These are phyloP conservation scores for Prunus campanulata DNA, from an alignment of 306 rosid genomes.

Conservation along the genomic window DNA sequence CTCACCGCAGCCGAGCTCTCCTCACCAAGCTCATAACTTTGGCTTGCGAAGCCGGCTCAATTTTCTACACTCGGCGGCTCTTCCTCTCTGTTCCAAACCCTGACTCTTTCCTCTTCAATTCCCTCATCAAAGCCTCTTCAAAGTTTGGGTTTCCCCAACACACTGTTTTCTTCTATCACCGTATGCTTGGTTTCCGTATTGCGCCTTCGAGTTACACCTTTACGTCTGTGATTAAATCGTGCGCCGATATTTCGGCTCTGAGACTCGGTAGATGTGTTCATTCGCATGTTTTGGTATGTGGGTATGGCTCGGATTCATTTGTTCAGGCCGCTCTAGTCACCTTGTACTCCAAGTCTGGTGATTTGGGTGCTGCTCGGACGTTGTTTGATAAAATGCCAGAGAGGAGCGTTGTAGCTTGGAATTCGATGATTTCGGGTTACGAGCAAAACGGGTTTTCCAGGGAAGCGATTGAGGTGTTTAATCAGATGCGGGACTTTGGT, in stretches of 20 bases:
- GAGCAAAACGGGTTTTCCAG: conserved; percentile 66
- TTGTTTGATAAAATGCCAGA: conserved; percentile 69
- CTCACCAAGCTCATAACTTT: conserved; percentile 73
- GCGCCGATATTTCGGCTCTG: conserved; percentile 60
- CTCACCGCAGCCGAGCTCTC: conserved; percentile 59
- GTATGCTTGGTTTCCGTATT: conserved; percentile 49
- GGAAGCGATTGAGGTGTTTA: conserved; percentile 54
- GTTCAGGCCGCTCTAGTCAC: conserved; percentile 65
- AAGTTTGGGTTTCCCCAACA: conserved; percentile 53
- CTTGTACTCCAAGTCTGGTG: conserved; percentile 52
- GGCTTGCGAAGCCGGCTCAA: conserved; percentile 70
- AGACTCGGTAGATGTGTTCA: conserved; percentile 49
- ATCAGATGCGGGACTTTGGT: conserved; percentile 40
- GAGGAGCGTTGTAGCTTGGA: conserved; percentile 74
- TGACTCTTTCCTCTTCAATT: conserved; percentile 67
- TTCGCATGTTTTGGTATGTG: conserved; percentile 59
- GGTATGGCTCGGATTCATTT: conserved; percentile 56
- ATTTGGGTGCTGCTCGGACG: conserved; percentile 39
- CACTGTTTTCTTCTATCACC: conserved; percentile 55
- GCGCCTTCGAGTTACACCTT: conserved; percentile 66
- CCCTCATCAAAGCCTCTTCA: conserved; percentile 64
- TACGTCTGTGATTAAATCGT: conserved; percentile 86
- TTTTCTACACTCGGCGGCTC: conserved; percentile 60
- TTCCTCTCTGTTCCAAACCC: conserved; percentile 49
- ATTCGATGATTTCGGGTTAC: conserved; percentile 77